A percentile compares a stretch with the other conserved stretches of the same genome.
These are phyloP conservation scores for Curvularia sp. DNA, from an alignment of 2,329 filamentous ascomycete genomes.

Conservation along the genomic window DNA sequence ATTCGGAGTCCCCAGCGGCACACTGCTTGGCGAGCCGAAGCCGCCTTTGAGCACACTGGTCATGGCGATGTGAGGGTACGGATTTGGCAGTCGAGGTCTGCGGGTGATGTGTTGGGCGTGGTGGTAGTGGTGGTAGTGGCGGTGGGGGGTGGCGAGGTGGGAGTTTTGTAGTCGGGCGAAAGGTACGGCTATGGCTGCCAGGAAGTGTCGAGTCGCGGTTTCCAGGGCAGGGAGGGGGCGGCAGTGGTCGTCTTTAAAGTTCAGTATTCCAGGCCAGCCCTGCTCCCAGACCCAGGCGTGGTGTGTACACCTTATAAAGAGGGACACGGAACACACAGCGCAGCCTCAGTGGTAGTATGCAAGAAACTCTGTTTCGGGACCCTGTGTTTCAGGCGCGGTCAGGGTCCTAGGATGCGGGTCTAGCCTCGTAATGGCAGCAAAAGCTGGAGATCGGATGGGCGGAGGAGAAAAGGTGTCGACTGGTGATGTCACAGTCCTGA, in stretches of 20 bases:
- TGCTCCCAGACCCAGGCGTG: slow-evolving; percentile 11
- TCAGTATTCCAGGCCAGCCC: slow-evolving; percentile 12
- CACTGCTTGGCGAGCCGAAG: slow-evolving; percentile 31
- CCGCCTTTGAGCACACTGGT: slow-evolving; percentile 31
- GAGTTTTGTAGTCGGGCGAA: background rate
- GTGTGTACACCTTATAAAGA: slow-evolving; percentile 5
- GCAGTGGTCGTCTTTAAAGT: slow-evolving; percentile 11
- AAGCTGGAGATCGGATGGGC: slow-evolving; percentile 12
- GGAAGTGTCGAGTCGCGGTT: background rate
- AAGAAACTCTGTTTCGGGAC: slow-evolving; percentile 12
- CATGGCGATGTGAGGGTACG: slow-evolving; percentile 13
- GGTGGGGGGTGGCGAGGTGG: background rate
- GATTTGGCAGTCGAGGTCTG: background rate
- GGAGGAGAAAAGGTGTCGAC: slow-evolving; percentile 11
- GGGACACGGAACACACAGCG: slow-evolving; percentile 6
- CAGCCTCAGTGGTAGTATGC: slow-evolving; percentile 9
- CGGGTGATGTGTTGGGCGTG: background rate
- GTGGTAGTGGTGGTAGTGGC: no score
- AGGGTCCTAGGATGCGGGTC: slow-evolving; percentile 6
- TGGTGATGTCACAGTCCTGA: slow-evolving; percentile 15
- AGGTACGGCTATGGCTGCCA: background rate
- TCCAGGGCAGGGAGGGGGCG: background rate
- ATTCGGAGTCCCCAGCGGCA: slow-evolving; percentile 22
- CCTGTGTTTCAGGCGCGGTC: slow-evolving; percentile 11
- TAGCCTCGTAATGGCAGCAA: slow-evolving; percentile 12